phyloP scores from a whole-genome alignment of 306 rosid species.

The Glycine soja region DNA sequence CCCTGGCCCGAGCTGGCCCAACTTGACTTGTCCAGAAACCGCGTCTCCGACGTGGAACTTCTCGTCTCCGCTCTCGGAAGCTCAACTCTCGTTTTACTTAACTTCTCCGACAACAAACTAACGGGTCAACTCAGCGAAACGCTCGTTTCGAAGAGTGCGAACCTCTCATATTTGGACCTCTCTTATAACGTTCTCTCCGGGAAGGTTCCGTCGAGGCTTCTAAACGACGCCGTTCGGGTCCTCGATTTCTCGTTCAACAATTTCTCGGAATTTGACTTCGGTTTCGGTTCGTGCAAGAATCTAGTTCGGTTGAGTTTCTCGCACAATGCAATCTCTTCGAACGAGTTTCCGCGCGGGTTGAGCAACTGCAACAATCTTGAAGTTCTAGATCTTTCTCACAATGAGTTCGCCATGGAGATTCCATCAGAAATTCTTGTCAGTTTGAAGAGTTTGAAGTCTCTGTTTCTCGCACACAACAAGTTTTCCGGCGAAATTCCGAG shows the following conservation, averaged over 20 bases:
- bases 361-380: constrained; percentile 53
- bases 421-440: constrained; percentile 56
- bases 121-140: constrained; percentile 52
- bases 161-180: constrained; percentile 57
- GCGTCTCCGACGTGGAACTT: constrained; percentile 48
- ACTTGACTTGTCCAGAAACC: constrained; percentile 66
- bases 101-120: constrained; percentile 63
- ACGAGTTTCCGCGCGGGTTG: constrained; percentile 56
- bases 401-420: constrained; percentile 52
- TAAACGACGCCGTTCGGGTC: constrained; percentile 50
- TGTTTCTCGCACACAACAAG: constrained; percentile 55
- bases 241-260: constrained; percentile 73
- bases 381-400: constrained; percentile 66
- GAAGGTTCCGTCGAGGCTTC: constrained; percentile 50
- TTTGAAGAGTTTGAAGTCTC: constrained; percentile 57
- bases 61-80: constrained; percentile 39
- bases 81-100: constrained; percentile 55
- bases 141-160: constrained; percentile 37
- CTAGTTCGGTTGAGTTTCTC: constrained; percentile 56
- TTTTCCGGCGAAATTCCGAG: constrained; percentile 65
- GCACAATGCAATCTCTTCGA: constrained; percentile 51
- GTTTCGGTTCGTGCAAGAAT: constrained; percentile 56
- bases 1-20: constrained; percentile 46
- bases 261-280: constrained; percentile 48
- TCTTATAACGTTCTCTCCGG: constrained; percentile 61